These are phyloP conservation scores for Elsinoe necatrix DNA, from an alignment of 2,329 filamentous ascomycete species.

Conservation along the genomic window DNA sequence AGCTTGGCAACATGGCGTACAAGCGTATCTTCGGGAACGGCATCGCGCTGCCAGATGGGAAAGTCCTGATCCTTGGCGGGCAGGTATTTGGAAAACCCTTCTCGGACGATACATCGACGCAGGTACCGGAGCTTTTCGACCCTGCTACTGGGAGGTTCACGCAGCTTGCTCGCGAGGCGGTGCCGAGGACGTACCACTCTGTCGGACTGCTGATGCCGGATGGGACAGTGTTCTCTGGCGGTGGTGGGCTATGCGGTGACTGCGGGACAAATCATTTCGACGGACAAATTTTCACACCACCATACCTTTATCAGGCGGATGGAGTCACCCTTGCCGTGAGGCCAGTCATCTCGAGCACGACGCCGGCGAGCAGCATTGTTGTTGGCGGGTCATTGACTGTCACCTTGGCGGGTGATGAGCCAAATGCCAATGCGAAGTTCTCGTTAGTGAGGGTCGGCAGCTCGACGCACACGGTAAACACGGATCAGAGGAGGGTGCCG, in stretches of 20 bases:
- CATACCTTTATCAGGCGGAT: conserved; percentile 49
- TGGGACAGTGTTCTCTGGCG: conserved; percentile 51
- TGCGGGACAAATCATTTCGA: conserved; percentile 51
- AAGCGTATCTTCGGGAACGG: conserved; percentile 23
- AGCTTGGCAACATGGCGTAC: conserved; percentile 24
- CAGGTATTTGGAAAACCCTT: conserved; percentile 19
- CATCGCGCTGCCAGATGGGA: conserved; percentile 26
- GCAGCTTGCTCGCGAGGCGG: conserved; percentile 20
- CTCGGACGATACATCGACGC: conserved; percentile 19
- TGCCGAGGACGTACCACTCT: conserved; percentile 48
- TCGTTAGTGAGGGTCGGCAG: conserved; percentile 42
- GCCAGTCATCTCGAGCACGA: conserved; percentile 38
- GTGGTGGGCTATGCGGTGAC: conserved; percentile 39
- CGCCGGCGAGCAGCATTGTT: conserved; percentile 33
- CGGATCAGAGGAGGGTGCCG: conserved; percentile 47
- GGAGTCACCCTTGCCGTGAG: conserved; percentile 41
- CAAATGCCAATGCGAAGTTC: conserved; percentile 32
- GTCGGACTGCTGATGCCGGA: conserved; percentile 52
- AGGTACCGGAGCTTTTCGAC: conserved; percentile 18
- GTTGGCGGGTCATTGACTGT: conserved; percentile 44
- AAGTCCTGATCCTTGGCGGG: conserved; percentile 28
- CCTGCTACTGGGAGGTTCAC: conserved; percentile 17
- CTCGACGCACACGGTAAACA: conserved; percentile 49
- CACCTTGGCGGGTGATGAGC: conserved; percentile 34
- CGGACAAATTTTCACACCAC: conserved; percentile 54